Evolutionary conservation across 495 filamentous ascomycete genomes (phyloP), one percentile per base, ranked within the genome.

Genomic region (Aspergillus affinis): DNA sequence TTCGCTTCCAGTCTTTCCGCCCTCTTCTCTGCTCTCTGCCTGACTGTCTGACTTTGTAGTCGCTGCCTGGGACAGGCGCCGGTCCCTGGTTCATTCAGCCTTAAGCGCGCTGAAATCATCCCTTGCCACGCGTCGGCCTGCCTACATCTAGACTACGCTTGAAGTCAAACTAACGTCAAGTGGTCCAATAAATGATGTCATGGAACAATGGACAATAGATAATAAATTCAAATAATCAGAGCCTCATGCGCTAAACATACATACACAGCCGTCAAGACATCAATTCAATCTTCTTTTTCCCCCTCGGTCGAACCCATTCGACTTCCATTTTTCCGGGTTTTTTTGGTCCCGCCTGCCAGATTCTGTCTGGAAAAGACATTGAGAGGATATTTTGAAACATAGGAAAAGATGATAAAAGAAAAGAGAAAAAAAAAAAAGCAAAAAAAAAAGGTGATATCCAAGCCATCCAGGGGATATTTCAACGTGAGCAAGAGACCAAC

Each of bases 231-330:
- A 52, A 27, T 52, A 26, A 19, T 29, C 50, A 52, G 20, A 18
- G 30, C 57, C 57, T 23, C 49, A 52, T 13, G 57, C 57, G 57
- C 57, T 59, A 52, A 59, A 53, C 49, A 51, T 59, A 59, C 57
- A 59, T 47, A 54, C 15, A 55, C n/a, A 50, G 57, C 29, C 57
- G 50, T 59, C 49, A 52, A 20, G 29, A 47, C 48, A 53, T 53
- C 51, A 53, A 53, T 30, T 50, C 52, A 52, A 41, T 32, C 29
- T 45, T 51, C 48, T 26, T 23, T 51, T 32, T 53, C 20, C 46
- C 47, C 18, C 19, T 53, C 46, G 21, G 29, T 57, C 10, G 19
- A 41, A 41, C 3, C 36, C 36, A 41, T 30, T 20, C 20, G 49
- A 21, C 23, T 36, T 32, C 17, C 15, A 19, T 1, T 41, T 19